A percentile compares a stretch with the other conserved stretches of the same genome.
Conservation (phyloP, 139 green algal species). For the Ettlia oleoabundans region DNA sequence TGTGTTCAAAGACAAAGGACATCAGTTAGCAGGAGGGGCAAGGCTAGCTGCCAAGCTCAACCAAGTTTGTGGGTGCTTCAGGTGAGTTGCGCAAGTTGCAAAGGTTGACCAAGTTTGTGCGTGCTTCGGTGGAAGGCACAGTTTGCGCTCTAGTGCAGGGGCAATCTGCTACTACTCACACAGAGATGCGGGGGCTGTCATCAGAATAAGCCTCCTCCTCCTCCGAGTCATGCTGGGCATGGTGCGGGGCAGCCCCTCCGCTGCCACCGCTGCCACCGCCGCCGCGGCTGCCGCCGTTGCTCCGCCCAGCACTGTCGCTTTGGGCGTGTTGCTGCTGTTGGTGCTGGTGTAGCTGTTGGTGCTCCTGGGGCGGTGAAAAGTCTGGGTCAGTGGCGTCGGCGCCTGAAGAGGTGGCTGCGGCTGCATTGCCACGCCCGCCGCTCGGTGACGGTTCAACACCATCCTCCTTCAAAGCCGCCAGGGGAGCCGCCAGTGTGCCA, state of each 20-base stretch:
- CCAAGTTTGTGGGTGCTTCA: no score
- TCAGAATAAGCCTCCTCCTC: slow-evolving; percentile 10
- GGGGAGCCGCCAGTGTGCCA: slow-evolving; percentile 32
- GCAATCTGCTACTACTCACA: background rate
- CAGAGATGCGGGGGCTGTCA: background rate
- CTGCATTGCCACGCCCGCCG: background rate
- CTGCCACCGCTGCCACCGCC: background rate
- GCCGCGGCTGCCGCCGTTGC: background rate
- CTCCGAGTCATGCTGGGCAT: background rate
- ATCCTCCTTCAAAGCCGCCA: slow-evolving; percentile 16
- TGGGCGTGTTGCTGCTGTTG: no score
- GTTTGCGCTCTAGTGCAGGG: background rate
- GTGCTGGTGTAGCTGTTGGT: no score
- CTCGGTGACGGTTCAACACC: background rate
- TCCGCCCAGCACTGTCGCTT: no score
- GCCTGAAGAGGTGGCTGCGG: background rate
- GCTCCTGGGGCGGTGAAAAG: background rate
- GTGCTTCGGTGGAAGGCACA: no score
- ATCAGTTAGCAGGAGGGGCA: no score
- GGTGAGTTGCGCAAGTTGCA: no score
- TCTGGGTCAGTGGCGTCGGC: slow-evolving; percentile 26
- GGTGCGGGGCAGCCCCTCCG: background rate
- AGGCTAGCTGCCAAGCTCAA: background rate
- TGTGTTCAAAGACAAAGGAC: background rate
- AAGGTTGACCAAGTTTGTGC: no score